These are phyloP conservation scores for Anisodus tanguticus DNA, from an alignment of 257 asterid species.

Conservation along the genomic window DNA sequence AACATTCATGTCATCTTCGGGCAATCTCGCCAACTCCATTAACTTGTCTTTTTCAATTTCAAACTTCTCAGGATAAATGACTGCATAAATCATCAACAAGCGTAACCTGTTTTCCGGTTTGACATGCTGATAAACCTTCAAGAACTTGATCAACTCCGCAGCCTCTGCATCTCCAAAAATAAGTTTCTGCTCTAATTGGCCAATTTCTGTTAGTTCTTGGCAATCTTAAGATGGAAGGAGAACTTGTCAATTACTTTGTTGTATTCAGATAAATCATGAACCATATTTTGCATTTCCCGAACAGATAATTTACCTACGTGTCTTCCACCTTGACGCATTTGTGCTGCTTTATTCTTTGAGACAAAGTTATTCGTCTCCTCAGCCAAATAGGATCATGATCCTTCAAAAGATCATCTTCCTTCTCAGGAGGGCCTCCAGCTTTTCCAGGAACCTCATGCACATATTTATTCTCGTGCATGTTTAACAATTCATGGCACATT, in stretches of 20 bases:
- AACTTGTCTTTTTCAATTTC: slow-evolving; percentile 85
- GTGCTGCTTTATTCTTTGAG: slow-evolving; percentile 95
- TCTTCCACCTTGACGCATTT: slow-evolving; percentile 86
- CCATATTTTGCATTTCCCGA: slow-evolving; percentile 98
- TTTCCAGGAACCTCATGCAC: slow-evolving; percentile 93
- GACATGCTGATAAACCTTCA: slow-evolving; percentile 80
- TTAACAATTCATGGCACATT: slow-evolving; percentile 93
- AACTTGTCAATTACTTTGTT: slow-evolving; percentile 98
- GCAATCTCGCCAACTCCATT: slow-evolving; percentile 93
- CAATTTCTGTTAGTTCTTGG: slow-evolving; percentile 93
- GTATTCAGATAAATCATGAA: slow-evolving; percentile 98
- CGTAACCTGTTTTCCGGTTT: too few relatives aligned
- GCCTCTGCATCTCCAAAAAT: slow-evolving; percentile 99
- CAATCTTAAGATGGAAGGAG: slow-evolving; percentile 99
- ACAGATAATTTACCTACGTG: slow-evolving; percentile 83
- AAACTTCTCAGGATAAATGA: slow-evolving; percentile 89
- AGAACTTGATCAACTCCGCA: slow-evolving; percentile 83
- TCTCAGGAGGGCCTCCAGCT: slow-evolving; percentile 81
- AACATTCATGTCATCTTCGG: slow-evolving; percentile 82
- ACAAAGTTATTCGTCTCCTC: slow-evolving; percentile 96
- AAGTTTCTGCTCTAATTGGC: slow-evolving; percentile 94
- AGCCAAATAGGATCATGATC: slow-evolving; percentile 99
- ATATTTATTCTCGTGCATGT: slow-evolving; percentile 95
- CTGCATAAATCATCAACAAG: slow-evolving; percentile 94
- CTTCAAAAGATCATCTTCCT: slow-evolving; percentile 94